phyloP scores from a whole-genome alignment of 192 early-diverging fungal genomes.

The Mortierella alpina region DNA sequence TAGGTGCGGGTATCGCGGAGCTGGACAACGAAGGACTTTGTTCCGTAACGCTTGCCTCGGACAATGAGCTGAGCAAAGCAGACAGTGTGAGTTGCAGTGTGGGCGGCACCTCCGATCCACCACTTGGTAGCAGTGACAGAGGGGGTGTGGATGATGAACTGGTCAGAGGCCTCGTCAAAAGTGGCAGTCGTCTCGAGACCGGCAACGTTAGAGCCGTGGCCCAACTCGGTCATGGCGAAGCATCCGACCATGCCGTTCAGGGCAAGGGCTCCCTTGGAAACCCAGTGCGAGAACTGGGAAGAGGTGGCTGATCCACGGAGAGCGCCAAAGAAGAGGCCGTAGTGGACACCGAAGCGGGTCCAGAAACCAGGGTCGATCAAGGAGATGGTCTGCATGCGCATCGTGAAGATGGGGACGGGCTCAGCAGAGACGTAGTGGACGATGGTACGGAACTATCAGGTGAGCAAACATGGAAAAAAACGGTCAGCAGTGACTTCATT shows the following conservation, averaged over 20 bases:
- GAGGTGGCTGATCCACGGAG: constrained; percentile 86
- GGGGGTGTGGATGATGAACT: constrained; percentile 89
- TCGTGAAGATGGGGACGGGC: constrained; percentile 74
- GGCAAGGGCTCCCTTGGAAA: constrained; percentile 82
- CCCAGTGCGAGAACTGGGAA: constrained; percentile 87
- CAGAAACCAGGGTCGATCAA: constrained; percentile 89
- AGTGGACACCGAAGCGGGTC: constrained; percentile 93
- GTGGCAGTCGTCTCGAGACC: constrained; percentile 96
- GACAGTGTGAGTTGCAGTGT: constrained; percentile 83
- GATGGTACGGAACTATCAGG: constrained; percentile 67
- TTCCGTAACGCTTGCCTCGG: constrained; percentile 83
- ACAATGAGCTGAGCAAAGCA: constrained; percentile 89
- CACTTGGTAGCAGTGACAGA: constrained; percentile 89
- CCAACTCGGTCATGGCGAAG: constrained; percentile 95
- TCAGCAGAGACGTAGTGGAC: constrained; percentile 79
- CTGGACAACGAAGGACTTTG: constrained; percentile 90
- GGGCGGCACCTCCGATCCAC: constrained; percentile 98
- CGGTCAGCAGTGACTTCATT: neutral
- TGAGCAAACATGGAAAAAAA: neutral
- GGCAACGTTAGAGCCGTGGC: constrained; percentile 90
- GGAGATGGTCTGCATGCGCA: constrained; percentile 83
- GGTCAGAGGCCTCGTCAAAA: constrained; percentile 81
- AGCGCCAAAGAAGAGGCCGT: constrained; percentile 89
- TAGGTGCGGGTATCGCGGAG: constrained; percentile 86
- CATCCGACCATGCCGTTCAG: constrained; percentile 88